A percentile compares a stretch with the other conserved stretches of the same genome.
Evolutionary conservation across 1,284 basidiomycete genomes (phyloP).

Genomic region (Cryptococcus neoformans): DNA sequence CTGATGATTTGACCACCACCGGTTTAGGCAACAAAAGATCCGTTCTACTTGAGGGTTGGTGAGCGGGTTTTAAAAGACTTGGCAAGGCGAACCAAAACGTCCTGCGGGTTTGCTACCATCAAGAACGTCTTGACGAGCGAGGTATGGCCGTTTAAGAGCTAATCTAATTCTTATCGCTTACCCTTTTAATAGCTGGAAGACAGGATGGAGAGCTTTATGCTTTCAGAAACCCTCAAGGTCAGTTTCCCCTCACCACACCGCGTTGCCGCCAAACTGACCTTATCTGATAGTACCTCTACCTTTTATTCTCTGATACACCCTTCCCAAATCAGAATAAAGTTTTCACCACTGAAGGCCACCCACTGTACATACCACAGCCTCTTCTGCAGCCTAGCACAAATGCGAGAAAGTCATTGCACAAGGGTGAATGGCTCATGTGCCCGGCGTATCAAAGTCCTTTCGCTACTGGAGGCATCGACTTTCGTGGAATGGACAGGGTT

Average conservation of each 20-base stretch:
- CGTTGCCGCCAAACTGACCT: neutral
- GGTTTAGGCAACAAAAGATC: conserved; percentile 78
- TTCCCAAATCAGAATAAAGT: conserved; percentile 68
- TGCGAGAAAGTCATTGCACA: conserved; percentile 60
- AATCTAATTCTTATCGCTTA: neutral
- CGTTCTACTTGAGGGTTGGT: conserved; percentile 86
- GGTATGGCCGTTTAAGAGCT: conserved; percentile 1
- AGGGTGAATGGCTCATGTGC: conserved; percentile 66
- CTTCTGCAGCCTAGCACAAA: conserved; percentile 59
- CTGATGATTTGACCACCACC: conserved; percentile 1
- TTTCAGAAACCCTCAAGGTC: conserved; percentile 87
- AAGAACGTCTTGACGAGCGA: conserved; percentile 72
- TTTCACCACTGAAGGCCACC: conserved; percentile 90
- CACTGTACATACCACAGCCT: conserved; percentile 63
- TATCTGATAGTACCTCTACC: conserved; percentile 70
- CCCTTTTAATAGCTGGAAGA: conserved; percentile 59
- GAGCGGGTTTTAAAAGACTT: conserved; percentile 78
- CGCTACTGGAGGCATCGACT: conserved; percentile 9
- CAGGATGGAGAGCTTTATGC: conserved; percentile 87
- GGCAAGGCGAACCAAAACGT: conserved; percentile 66
- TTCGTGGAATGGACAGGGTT: neutral
- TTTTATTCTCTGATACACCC: conserved; percentile 79
- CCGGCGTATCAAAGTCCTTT: conserved; percentile 60
- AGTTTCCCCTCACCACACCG: conserved; percentile 11
- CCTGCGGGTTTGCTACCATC: conserved; percentile 80